Conservation (phyloP, 345 rosid species). For the Pelargonium nanum region DNA sequence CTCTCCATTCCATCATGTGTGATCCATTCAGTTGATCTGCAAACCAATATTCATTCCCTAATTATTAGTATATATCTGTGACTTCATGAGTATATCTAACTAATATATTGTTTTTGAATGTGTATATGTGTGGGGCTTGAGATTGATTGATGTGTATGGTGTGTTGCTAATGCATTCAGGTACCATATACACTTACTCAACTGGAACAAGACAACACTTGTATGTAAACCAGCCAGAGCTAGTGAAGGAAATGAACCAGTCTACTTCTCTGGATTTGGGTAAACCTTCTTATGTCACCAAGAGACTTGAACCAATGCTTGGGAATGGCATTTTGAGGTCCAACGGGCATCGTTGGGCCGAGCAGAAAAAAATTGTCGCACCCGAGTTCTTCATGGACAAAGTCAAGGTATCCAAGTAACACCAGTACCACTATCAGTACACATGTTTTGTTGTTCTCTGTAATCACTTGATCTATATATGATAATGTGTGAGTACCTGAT, state of each 20-base stretch:
- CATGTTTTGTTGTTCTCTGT: neutral
- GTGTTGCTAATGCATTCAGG: slow-evolving; percentile 26
- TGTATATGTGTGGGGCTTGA: neutral
- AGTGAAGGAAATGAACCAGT: slow-evolving; percentile 63
- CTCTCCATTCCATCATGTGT: too few relatives aligned
- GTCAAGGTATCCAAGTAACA: slow-evolving; percentile 44
- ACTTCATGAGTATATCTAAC: too few relatives aligned
- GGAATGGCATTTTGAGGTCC: slow-evolving; percentile 63
- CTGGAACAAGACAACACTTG: slow-evolving; percentile 58
- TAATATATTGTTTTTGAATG: too few relatives aligned
- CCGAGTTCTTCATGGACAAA: slow-evolving; percentile 64
- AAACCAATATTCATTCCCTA: too few relatives aligned
- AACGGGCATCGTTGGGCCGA: slow-evolving; percentile 59
- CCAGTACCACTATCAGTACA: neutral
- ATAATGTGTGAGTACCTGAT: too few relatives aligned
- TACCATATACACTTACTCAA: slow-evolving; percentile 56
- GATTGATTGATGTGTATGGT: neutral
- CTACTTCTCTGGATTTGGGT: slow-evolving; percentile 47
- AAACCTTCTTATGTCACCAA: slow-evolving; percentile 58
- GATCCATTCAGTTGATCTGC: too few relatives aligned
- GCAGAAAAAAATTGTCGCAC: slow-evolving; percentile 62
- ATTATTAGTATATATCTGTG: too few relatives aligned
- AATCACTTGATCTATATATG: too few relatives aligned
- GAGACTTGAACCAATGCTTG: slow-evolving; percentile 49
- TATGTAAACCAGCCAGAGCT: slow-evolving; percentile 58